Evolutionary conservation across 805 yeast genomes (phyloP).

Genomic region (Candida glaebosa): DNA sequence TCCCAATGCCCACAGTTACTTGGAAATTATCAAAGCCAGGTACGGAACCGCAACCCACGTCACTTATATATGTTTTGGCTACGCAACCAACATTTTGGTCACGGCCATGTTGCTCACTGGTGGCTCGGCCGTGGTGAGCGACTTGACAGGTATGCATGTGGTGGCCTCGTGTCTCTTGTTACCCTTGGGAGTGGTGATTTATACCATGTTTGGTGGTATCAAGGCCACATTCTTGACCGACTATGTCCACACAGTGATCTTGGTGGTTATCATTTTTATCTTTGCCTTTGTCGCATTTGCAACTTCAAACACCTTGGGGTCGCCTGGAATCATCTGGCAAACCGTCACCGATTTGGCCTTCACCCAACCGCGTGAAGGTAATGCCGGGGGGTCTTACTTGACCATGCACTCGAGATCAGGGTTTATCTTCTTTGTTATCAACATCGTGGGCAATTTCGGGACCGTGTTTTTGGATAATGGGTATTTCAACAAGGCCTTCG

Average conservation of each 20-base stretch:
- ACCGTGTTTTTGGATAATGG: constrained; percentile 86
- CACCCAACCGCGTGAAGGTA: constrained; percentile 67
- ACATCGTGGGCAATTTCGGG: constrained; percentile 83
- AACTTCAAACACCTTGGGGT: constrained; percentile 65
- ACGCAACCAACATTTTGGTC: constrained; percentile 84
- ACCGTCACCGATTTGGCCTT: constrained; percentile 58
- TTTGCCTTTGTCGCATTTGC: constrained; percentile 81
- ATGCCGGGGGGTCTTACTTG: constrained; percentile 80
- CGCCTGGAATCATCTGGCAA: constrained; percentile 81
- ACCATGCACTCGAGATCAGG: constrained; percentile 86
- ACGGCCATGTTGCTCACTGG: constrained; percentile 92
- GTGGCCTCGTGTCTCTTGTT: constrained; percentile 80
- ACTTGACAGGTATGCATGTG: constrained; percentile 74
- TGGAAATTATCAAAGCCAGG: constrained; percentile 78
- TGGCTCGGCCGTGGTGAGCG: constrained; percentile 78
- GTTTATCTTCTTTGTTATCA: constrained; percentile 86
- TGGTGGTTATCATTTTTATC: constrained; percentile 71
- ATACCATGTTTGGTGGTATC: constrained; percentile 43
- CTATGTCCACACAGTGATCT: constrained; percentile 47
- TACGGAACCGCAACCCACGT: constrained; percentile 76
- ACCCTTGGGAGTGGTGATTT: constrained; percentile 68
- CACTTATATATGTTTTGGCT: constrained; percentile 71
- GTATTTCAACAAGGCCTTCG: constrained; percentile 86
- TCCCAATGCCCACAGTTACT: constrained; percentile 87
- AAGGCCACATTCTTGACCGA: constrained; percentile 46